These are phyloP conservation scores for Nigrospora osmanthi DNA, from an alignment of 2,329 filamentous ascomycete genomes.

Conservation along the genomic window DNA sequence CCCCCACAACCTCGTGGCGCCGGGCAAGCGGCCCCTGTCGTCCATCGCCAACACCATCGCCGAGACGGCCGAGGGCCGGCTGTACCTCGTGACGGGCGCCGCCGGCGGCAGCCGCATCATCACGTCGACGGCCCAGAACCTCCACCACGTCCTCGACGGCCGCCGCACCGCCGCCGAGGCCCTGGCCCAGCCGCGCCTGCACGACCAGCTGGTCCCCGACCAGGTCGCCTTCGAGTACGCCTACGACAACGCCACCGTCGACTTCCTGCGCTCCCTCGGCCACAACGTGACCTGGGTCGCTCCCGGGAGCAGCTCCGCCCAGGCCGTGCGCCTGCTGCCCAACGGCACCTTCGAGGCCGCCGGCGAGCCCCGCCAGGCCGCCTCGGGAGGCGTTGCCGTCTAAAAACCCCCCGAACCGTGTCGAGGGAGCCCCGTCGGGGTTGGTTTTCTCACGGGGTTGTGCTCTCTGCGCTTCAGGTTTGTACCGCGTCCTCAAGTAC, in stretches of 20 bases:
- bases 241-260: conserved; percentile 63
- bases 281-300: conserved; percentile 71
- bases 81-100: conserved; percentile 68
- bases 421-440: no score
- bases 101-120: conserved; percentile 83
- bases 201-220: conserved; percentile 75
- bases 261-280: conserved; percentile 55
- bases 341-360: conserved; percentile 72
- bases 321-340: conserved; percentile 56
- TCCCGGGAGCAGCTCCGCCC: conserved; percentile 60
- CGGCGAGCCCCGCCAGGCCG: conserved; percentile 71
- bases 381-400: conserved; percentile 59
- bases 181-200: conserved; percentile 61
- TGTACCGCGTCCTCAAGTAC: no score
- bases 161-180: conserved; percentile 53
- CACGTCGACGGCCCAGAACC: conserved; percentile 70
- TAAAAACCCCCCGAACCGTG: no score
- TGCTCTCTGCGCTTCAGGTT: no score
- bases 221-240: conserved; percentile 61
- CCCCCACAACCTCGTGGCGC: conserved; percentile 65
- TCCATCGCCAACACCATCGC: conserved; percentile 74
- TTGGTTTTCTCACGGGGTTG: no score
- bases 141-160: conserved; percentile 67
- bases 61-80: conserved; percentile 56
- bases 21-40: conserved; percentile 70